phyloP scores from a whole-genome alignment of 2,329 filamentous ascomycete genomes.

The Aspergillus vadensis region DNA sequence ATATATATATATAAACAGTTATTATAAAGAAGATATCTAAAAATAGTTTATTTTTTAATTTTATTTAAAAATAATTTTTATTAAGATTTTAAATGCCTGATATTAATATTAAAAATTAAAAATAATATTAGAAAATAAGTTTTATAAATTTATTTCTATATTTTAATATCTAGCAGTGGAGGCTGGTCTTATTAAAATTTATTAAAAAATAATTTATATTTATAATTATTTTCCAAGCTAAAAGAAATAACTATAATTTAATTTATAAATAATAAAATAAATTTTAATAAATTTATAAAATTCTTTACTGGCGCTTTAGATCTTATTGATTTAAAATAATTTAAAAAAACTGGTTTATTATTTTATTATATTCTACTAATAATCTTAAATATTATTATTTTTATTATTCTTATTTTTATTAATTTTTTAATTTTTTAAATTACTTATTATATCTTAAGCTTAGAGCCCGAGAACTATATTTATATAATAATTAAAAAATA shows the following conservation, averaged over 20 bases:
- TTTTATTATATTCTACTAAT: background rate
- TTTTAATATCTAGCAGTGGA: background rate
- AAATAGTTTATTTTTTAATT: too few species aligned
- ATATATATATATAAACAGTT: too few species aligned
- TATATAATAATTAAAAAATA: background rate
- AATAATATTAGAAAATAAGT: background rate
- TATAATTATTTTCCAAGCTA: background rate
- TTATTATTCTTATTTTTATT: background rate
- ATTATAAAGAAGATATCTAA: too few species aligned
- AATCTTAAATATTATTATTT: background rate
- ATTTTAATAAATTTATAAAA: background rate
- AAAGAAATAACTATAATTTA: background rate
- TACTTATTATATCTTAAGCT: background rate
- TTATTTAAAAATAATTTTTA: too few species aligned
- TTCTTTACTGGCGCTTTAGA: background rate
- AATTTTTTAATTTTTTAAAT: background rate
- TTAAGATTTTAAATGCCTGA: background rate
- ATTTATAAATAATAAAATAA: too few species aligned
- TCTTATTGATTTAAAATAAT: background rate
- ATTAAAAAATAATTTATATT: background rate
- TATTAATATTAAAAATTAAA: background rate
- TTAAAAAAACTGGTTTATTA: background rate
- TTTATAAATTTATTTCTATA: background rate
- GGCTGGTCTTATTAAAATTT: background rate
- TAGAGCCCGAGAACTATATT: background rate